Conservation (phyloP, 441 rosid genomes). For the Mallotus repandus region DNA sequence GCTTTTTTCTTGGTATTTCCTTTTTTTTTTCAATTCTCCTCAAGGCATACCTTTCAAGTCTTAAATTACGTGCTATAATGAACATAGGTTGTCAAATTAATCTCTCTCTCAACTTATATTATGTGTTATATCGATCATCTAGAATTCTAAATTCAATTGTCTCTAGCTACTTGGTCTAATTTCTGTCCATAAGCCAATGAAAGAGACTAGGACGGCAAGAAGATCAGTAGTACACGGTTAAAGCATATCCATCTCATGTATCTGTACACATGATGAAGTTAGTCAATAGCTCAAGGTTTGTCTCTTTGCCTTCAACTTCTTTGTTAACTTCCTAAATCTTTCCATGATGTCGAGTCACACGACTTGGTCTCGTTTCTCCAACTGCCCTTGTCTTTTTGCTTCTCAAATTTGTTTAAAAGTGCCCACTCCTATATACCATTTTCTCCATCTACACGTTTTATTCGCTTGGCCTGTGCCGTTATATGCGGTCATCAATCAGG, state of each 20-base stretch:
- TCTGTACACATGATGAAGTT: not conserved
- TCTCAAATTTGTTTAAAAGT: conserved; percentile 21
- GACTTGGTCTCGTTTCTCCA: conserved; percentile 32
- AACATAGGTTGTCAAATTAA: not conserved
- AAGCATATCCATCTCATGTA: not conserved
- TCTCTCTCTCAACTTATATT: not conserved
- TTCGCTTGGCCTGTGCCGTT: conserved; percentile 9
- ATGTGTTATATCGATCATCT: not conserved
- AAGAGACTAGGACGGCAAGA: conserved; percentile 18
- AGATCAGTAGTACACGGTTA: not conserved
- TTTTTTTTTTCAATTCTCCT: too few species aligned
- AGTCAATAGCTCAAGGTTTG: conserved; percentile 12
- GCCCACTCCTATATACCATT: not conserved
- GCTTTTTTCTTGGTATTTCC: too few species aligned
- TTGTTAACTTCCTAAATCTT: conserved; percentile 3
- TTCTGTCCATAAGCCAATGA: not conserved
- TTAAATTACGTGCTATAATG: not conserved
- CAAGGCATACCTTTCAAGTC: not conserved
- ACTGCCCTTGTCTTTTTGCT: not conserved
- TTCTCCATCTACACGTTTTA: conserved; percentile 18
- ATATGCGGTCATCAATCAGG: not conserved
- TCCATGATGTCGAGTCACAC: conserved; percentile 21
- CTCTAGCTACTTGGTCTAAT: not conserved
- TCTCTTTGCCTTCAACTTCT: conserved; percentile 6
- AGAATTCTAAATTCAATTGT: not conserved